Base-by-base conservation (phyloP, 306 rosid genomes). In the Argentina anserina region DNA sequence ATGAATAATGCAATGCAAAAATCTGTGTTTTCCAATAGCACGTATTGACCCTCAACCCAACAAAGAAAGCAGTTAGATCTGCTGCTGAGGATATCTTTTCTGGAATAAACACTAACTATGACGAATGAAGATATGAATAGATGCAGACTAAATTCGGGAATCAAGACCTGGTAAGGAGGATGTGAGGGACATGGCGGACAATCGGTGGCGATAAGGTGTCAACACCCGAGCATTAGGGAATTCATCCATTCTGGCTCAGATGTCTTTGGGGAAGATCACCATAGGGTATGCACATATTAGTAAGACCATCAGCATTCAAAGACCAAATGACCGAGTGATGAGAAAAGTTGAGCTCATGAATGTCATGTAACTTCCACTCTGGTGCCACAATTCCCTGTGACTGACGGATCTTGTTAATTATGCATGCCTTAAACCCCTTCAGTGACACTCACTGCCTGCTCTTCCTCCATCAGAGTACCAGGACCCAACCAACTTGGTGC, bases 401-500 rank as follows among this genome's bases (percentile, higher is more conserved):
- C 40, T 36, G 42, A 40, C 25, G 21, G 45, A 14, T 25, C 34
- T 65, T 18, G 31, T 64, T 55, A 52, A 17, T 65, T 2, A 31
- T 56, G 75, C 58, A 70, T 84, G 74, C 47, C 78, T 45, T 80
- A 66, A 64, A 46, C 72, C 72, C 25, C 34, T 50, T 31, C 49
- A 29, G 81, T 43, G 67, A 84, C 74, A 74, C 80, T 75, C 53
- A 61, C 78, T 73, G 77, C 81, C 83, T 80, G 31, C 75, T 7
- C 87, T 91, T 88, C 85, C 86, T 82, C 87, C 79, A 28, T 70
- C 74, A 83, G 42, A 55, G 23, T 31, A 60, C 79, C 81, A 56
- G 84, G 82, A 69, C 86, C 84, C 83, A 82, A 87, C 80, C 78
- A 58, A 58, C 47, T 78, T 45, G 80, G 78, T 80, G 89, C 93